Conservation (phyloP, 78 protist genomes). For the Polysphondylium violaceum region DNA sequence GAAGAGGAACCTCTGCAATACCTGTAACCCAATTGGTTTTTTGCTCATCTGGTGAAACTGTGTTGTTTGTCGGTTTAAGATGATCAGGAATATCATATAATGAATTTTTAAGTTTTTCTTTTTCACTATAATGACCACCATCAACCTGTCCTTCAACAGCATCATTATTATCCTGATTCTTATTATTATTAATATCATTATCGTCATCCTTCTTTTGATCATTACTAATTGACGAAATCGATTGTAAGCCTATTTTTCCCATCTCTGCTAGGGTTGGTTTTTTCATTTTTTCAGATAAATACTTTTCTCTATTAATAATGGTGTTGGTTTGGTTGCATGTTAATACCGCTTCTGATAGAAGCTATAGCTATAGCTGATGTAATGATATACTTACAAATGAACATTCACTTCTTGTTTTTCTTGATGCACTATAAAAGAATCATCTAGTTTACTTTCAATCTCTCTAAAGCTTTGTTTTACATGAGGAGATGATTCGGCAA, state of each 20-base stretch:
- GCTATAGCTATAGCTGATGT: not conserved
- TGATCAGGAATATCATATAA: conserved; percentile 68
- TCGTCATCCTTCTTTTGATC: not conserved
- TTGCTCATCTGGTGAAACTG: conserved; percentile 14
- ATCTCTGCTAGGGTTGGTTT: not conserved
- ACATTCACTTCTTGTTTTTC: conserved; percentile 37
- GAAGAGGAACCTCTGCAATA: conserved; percentile 60
- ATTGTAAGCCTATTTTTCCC: too few relatives aligned
- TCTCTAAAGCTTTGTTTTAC: conserved; percentile 28
- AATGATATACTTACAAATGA: conserved; percentile 13
- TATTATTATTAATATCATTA: not conserved
- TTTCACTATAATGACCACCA: not conserved
- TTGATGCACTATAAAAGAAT: conserved; percentile 27
- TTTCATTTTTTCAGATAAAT: conserved; percentile 23
- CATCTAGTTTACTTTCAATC: conserved; percentile 52
- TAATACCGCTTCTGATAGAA: too few relatives aligned
- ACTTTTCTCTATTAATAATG: conserved; percentile 27
- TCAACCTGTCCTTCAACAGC: not conserved
- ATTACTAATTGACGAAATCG: too few relatives aligned
- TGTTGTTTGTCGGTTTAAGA: conserved; percentile 12
- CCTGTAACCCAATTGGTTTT: conserved; percentile 77
- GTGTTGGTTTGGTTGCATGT: too few relatives aligned
- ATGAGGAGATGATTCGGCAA: conserved; percentile 69
- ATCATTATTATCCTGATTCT: not conserved
- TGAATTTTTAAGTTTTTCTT: not conserved